phyloP scores from a whole-genome alignment of 805 yeast genomes.

The Candida maltosa region DNA sequence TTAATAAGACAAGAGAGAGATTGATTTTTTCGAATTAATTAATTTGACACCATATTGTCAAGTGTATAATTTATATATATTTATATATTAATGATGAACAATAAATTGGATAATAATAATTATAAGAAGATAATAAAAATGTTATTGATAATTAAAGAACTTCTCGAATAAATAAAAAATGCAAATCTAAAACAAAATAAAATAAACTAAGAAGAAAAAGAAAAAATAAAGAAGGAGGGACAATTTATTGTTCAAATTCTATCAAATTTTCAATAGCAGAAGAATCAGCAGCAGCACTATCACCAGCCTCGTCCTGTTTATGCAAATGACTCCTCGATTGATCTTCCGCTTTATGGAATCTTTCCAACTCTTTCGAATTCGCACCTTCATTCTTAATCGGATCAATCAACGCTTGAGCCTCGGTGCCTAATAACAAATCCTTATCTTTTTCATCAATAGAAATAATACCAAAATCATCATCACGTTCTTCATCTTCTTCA shows the following conservation, averaged over 20 bases:
- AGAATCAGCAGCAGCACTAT: not conserved
- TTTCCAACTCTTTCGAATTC: constrained; percentile 16
- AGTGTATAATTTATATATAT: not conserved
- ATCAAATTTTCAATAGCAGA: constrained; percentile 30
- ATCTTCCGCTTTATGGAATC: constrained; percentile 23
- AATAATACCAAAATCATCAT: constrained; percentile 41
- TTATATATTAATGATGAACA: no score
- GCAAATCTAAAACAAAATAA: no score
- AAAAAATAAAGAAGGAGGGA: constrained; percentile 1
- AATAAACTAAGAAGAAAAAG: no score
- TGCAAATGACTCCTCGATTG: constrained; percentile 9
- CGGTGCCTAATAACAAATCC: constrained; percentile 49
- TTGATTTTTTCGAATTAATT: not conserved
- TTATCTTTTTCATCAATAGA: constrained; percentile 42
- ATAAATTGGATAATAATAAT: no score
- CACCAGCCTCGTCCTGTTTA: not conserved
- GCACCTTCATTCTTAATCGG: constrained; percentile 11
- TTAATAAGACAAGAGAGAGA: not conserved
- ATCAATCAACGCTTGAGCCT: constrained; percentile 38
- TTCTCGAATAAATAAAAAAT: no score
- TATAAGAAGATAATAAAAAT: no score
- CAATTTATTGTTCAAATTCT: constrained; percentile 34
- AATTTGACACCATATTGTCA: not conserved
- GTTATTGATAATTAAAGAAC: no score
- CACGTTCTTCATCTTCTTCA: constrained; percentile 46